These are phyloP conservation scores for Fusarium sacchari DNA, from an alignment of 2,329 filamentous ascomycete genomes.

Conservation along the genomic window DNA sequence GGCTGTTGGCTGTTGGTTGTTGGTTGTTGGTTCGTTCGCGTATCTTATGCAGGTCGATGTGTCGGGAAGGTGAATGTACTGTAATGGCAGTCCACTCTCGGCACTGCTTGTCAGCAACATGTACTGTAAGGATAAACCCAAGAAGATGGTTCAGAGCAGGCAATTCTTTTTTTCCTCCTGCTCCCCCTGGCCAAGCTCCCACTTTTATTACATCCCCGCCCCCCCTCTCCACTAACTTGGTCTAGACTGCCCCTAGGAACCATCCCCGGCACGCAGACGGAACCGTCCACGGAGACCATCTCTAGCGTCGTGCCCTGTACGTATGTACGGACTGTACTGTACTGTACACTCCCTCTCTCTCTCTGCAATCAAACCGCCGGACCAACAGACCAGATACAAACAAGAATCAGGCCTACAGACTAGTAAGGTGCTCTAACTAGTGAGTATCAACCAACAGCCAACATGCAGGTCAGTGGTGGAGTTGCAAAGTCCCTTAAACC, in stretches of 20 bases:
- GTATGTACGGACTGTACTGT: no score
- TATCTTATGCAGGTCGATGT: neutral
- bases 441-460: neutral
- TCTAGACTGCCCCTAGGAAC: conserved; percentile 11
- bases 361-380: neutral
- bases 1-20: neutral
- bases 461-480: neutral
- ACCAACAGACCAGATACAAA: neutral
- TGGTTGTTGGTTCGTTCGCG: neutral
- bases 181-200: neutral
- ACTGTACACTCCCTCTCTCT: neutral
- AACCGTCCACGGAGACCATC: neutral
- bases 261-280: neutral
- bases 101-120: neutral
- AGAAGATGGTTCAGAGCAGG: neutral
- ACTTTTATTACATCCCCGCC: conserved; percentile 6
- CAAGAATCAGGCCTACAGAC: neutral
- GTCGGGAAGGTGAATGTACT: neutral
- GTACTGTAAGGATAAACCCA: conserved; percentile 5
- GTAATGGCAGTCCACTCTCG: neutral
- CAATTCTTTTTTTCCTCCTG: neutral
- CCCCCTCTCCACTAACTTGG: neutral
- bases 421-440: neutral
- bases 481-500: neutral
- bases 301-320: neutral